Evolutionary conservation across 306 rosid species (phyloP).

Genomic region (Fragaria iinumae): DNA sequence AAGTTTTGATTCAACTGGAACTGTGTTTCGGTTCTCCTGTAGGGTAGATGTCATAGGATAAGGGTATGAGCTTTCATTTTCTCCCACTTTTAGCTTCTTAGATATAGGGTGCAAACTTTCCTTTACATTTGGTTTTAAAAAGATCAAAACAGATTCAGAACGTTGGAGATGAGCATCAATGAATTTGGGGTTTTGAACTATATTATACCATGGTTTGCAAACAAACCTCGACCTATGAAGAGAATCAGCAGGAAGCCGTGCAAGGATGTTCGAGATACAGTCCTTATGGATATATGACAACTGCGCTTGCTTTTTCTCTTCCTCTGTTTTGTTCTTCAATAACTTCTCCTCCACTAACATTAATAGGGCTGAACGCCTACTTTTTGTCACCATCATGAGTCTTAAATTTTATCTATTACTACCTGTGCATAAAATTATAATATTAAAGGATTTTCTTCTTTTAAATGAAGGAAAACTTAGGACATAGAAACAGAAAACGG

Average conservation of each 20-base stretch:
- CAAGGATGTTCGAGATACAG: slow-evolving; percentile 41
- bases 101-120: background rate
- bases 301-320: slow-evolving; percentile 34
- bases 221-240: slow-evolving; percentile 49
- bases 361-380: slow-evolving; percentile 26
- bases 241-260: slow-evolving; percentile 46
- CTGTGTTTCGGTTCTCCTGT: slow-evolving; percentile 16
- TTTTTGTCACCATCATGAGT: slow-evolving; percentile 21
- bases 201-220: slow-evolving; percentile 44
- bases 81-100: background rate
- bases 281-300: slow-evolving; percentile 43
- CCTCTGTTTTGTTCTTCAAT: slow-evolving; percentile 23
- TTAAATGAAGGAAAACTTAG: background rate
- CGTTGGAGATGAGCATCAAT: slow-evolving; percentile 34
- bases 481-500: background rate
- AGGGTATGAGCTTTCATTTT: background rate
- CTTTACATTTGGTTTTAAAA: slow-evolving; percentile 10
- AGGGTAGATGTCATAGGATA: slow-evolving; percentile 3
- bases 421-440: background rate
- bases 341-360: slow-evolving; percentile 34
- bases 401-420: background rate
- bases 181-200: slow-evolving; percentile 33
- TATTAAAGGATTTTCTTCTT: background rate
- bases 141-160: slow-evolving; percentile 49
- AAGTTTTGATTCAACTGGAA: slow-evolving; percentile 41